phyloP scores from a whole-genome alignment of 441 rosid species.

The Populus tomentosa region DNA sequence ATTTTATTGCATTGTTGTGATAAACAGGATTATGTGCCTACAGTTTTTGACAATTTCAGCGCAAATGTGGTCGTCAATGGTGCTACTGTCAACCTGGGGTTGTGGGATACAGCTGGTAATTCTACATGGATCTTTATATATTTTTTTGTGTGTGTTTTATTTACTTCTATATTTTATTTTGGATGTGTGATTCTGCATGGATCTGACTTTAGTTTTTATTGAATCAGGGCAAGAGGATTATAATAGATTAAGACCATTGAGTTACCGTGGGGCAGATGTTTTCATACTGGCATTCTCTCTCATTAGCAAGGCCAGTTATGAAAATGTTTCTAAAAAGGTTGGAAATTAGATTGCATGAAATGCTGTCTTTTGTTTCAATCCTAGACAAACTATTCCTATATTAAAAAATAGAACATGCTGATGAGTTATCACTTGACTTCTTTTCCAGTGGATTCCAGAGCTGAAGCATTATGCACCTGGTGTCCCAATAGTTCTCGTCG shows the following conservation, averaged over 20 bases:
- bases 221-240: conserved; percentile 85
- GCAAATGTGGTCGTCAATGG: conserved; percentile 93
- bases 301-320: conserved; percentile 90
- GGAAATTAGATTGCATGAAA: neutral
- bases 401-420: neutral
- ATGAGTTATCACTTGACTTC: conserved; percentile 10
- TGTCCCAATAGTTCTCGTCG: conserved; percentile 79
- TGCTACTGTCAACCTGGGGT: conserved; percentile 70
- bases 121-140: conserved; percentile 1
- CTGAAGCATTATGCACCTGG: conserved; percentile 86
- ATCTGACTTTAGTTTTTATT: conserved; percentile 13
- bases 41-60: conserved; percentile 94
- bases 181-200: conserved; percentile 5
- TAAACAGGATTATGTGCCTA: conserved; percentile 82
- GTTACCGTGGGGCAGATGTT: conserved; percentile 86
- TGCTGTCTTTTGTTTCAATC: neutral
- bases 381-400: neutral
- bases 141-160: neutral
- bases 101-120: conserved; percentile 93
- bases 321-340: conserved; percentile 87
- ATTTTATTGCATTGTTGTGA: conserved; percentile 14
- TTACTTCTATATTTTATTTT: neutral
- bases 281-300: conserved; percentile 81
- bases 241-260: conserved; percentile 74
- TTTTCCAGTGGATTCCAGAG: conserved; percentile 85